Percentiles rank a stretch among this genome's conserved stretches.
phyloP scores from a whole-genome alignment of 805 yeast genomes.

The Ogataea corticis region DNA sequence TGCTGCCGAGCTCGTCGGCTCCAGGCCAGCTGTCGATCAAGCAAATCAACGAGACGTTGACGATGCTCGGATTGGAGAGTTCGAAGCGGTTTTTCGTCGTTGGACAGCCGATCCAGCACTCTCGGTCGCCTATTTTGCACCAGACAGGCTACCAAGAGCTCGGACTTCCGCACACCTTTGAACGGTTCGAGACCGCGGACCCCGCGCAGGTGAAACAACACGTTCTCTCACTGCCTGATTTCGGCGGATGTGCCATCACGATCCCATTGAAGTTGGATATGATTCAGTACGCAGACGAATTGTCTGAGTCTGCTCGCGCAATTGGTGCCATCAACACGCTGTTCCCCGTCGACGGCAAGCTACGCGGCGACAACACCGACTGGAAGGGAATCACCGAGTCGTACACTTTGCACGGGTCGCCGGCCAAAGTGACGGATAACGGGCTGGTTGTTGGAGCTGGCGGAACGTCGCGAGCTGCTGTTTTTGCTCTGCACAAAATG shows the following conservation, averaged over 20 bases:
- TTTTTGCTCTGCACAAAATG: slow-evolving; percentile 75
- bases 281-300: slow-evolving; percentile 59
- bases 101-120: slow-evolving; percentile 82
- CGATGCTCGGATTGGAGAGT: slow-evolving; percentile 62
- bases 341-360: slow-evolving; percentile 49
- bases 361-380: slow-evolving; percentile 90
- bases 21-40: slow-evolving; percentile 74
- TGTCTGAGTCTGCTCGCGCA: slow-evolving; percentile 72
- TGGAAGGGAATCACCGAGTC: slow-evolving; percentile 86
- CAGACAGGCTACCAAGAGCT: slow-evolving; percentile 72
- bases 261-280: slow-evolving; percentile 89
- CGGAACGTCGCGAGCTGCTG: slow-evolving; percentile 95
- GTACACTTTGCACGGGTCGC: slow-evolving; percentile 62
- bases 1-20: slow-evolving; percentile 70
- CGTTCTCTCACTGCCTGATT: slow-evolving; percentile 47
- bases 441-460: slow-evolving; percentile 96
- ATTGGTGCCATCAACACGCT: slow-evolving; percentile 96
- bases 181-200: slow-evolving; percentile 64
- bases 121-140: slow-evolving; percentile 88
- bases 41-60: slow-evolving; percentile 58
- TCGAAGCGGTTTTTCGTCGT: slow-evolving; percentile 66
- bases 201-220: slow-evolving; percentile 55
- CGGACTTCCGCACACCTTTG: slow-evolving; percentile 76
- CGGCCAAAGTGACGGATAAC: slow-evolving; percentile 39
- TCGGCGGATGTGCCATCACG: slow-evolving; percentile 96